A percentile compares a stretch with the other conserved stretches of the same genome.
phyloP scores from a whole-genome alignment of 805 yeast species.

The Sungouiella blattae region DNA sequence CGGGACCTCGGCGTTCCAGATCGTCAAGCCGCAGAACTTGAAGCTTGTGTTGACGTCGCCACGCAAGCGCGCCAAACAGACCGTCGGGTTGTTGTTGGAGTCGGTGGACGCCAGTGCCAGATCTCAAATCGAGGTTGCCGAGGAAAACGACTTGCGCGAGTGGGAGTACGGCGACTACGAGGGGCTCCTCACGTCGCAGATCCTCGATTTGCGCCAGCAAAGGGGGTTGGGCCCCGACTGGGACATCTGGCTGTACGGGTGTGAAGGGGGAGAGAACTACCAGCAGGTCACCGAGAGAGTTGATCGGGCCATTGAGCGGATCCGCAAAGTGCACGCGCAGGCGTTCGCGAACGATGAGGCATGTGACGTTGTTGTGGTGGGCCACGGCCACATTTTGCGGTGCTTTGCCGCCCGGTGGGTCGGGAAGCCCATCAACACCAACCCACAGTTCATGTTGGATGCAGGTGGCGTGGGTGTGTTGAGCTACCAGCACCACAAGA shows the following conservation, averaged over 20 bases:
- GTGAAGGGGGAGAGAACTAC: slow-evolving; percentile 82
- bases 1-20: slow-evolving; percentile 46
- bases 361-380: slow-evolving; percentile 79
- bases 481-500: slow-evolving; percentile 80
- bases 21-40: slow-evolving; percentile 62
- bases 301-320: slow-evolving; percentile 63
- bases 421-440: slow-evolving; percentile 48
- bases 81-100: slow-evolving; percentile 62
- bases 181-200: slow-evolving; percentile 70
- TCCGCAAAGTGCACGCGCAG: slow-evolving; percentile 55
- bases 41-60: slow-evolving; percentile 77
- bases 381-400: slow-evolving; percentile 91
- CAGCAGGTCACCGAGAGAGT: slow-evolving; percentile 66
- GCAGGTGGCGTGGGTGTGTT: slow-evolving; percentile 95
- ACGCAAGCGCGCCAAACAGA: slow-evolving; percentile 71
- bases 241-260: slow-evolving; percentile 90
- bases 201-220: slow-evolving; percentile 52
- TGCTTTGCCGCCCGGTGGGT: slow-evolving; percentile 91
- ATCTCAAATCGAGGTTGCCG: slow-evolving; percentile 38
- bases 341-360: slow-evolving; percentile 49
- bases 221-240: slow-evolving; percentile 60
- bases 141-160: slow-evolving; percentile 73
- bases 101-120: slow-evolving; percentile 42
- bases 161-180: slow-evolving; percentile 98
- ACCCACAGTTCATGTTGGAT: slow-evolving; percentile 82